These are phyloP conservation scores for Sclerotinia spermophila DNA, from an alignment of 2,329 filamentous ascomycete species.

Conservation along the genomic window DNA sequence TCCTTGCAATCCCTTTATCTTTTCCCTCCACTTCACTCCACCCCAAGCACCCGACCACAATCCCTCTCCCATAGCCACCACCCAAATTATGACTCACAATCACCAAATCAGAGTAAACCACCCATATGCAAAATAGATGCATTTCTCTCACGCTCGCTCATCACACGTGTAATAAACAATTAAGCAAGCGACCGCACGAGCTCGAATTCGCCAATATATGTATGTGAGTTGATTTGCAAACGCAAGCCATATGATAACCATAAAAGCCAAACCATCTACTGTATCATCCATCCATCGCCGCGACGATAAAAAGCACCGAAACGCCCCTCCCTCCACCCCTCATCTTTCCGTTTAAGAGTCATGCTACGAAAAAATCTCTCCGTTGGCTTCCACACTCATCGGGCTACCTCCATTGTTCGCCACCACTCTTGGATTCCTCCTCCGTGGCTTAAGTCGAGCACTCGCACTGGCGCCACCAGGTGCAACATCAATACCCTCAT, in stretches of 20 bases:
- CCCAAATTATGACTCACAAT: constrained; percentile 4
- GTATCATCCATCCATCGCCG: constrained; percentile 13
- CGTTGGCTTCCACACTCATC: constrained; percentile 35
- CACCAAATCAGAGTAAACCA: constrained; percentile 6
- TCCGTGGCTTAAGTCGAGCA: constrained; percentile 14
- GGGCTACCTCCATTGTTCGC: constrained; percentile 33
- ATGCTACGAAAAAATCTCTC: constrained; percentile 25
- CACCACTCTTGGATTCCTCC: constrained; percentile 8
- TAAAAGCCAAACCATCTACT: constrained; percentile 11
- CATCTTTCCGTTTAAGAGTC: neutral
- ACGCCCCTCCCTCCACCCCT: neutral
- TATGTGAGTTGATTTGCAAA: constrained; percentile 9
- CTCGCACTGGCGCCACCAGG: constrained; percentile 9
- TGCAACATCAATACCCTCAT: constrained; percentile 46
- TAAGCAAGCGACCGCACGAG: neutral
- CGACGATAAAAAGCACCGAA: constrained; percentile 11
- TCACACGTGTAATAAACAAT: constrained; percentile 5
- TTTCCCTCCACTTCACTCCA: neutral
- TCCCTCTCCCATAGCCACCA: too few relatives aligned
- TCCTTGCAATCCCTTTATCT: neutral
- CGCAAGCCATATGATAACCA: constrained; percentile 4
- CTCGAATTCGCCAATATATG: constrained; percentile 3
- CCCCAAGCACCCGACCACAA: neutral
- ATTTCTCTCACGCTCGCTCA: neutral
- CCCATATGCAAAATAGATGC: constrained; percentile 8